A percentile compares a stretch with the other conserved stretches of the same genome.
Evolutionary conservation across 495 filamentous ascomycete genomes (phyloP).

Genomic region (Neurospora tetraspora): DNA sequence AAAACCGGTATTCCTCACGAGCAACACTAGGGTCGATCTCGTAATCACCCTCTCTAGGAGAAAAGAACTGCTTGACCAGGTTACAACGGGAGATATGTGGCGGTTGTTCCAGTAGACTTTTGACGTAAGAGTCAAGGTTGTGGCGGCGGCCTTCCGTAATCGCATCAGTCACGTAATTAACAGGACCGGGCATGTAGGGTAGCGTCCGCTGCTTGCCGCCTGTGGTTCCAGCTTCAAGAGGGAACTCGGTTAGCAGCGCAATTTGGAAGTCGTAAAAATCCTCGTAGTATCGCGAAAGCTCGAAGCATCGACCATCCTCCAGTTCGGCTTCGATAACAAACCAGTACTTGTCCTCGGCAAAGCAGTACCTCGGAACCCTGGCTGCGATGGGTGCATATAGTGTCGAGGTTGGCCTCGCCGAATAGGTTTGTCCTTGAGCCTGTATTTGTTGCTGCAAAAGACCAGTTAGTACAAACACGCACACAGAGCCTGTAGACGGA

Average conservation of each 20-base stretch:
- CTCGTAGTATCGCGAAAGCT: conserved; percentile 86
- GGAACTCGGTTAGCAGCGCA: conserved; percentile 84
- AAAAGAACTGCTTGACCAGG: conserved; percentile 82
- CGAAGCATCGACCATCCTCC: conserved; percentile 88
- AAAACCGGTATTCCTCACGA: conserved; percentile 60
- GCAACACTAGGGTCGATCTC: conserved; percentile 67
- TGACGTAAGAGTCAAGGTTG: conserved; percentile 90
- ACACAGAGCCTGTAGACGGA: neutral
- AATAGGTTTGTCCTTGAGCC: conserved; percentile 20
- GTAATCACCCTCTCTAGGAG: conserved; percentile 81
- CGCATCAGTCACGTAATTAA: conserved; percentile 94
- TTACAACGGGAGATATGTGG: conserved; percentile 72
- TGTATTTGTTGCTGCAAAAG: conserved; percentile 21
- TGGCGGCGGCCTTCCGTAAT: conserved; percentile 88
- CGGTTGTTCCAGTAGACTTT: conserved; percentile 75
- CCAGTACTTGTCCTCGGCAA: conserved; percentile 97
- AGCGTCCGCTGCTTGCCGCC: conserved; percentile 66
- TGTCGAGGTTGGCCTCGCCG: conserved; percentile 31
- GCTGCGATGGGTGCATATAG: conserved; percentile 54
- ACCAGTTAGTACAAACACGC: conserved; percentile 9
- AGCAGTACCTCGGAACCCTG: conserved; percentile 86
- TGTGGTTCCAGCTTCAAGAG: conserved; percentile 80
- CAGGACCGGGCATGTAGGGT: conserved; percentile 98
- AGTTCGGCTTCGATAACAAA: conserved; percentile 89
- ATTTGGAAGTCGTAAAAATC: conserved; percentile 99